Percentiles rank a stretch among this genome's conserved stretches.
Conservation (phyloP, 352 stramenopile species). For the Saprolegnia diclina region DNA sequence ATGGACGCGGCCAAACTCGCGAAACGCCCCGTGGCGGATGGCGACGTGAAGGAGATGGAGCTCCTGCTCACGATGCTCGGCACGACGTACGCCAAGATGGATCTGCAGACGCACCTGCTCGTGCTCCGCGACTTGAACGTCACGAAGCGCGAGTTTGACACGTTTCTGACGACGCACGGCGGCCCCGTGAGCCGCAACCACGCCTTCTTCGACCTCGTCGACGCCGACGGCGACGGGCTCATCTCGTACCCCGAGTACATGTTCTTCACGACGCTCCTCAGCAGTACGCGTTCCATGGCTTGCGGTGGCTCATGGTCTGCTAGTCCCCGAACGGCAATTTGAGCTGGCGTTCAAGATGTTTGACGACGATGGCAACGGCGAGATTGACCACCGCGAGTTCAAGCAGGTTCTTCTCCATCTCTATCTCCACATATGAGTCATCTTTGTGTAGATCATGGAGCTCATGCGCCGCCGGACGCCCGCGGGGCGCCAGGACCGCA, state of each 20-base stretch:
- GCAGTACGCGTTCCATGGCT: slow-evolving; percentile 43
- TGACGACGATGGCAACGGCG: slow-evolving; percentile 72
- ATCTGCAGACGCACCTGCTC: slow-evolving; percentile 65
- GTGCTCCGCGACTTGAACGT: slow-evolving; percentile 63
- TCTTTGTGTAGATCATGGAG: slow-evolving; percentile 86
- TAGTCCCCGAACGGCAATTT: slow-evolving; percentile 80
- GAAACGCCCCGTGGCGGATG: neutral
- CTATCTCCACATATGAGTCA: too few species aligned
- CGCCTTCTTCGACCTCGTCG: slow-evolving; percentile 80
- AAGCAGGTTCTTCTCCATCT: slow-evolving; percentile 50
- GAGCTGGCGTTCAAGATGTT: slow-evolving; percentile 89
- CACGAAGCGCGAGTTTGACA: slow-evolving; percentile 76
- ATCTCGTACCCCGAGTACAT: slow-evolving; percentile 88
- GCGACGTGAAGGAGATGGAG: slow-evolving; percentile 36
- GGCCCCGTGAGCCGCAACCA: slow-evolving; percentile 44
- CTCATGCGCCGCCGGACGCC: slow-evolving; percentile 74
- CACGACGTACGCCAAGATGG: slow-evolving; percentile 5
- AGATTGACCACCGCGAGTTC: slow-evolving; percentile 78
- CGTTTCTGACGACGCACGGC: slow-evolving; percentile 58
- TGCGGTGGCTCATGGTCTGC: neutral
- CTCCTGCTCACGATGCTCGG: slow-evolving; percentile 30
- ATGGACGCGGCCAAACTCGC: slow-evolving; percentile 32
- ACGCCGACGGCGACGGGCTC: slow-evolving; percentile 78
- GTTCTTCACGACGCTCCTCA: slow-evolving; percentile 83
- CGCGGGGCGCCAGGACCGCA: slow-evolving; percentile 70